Percentiles rank a stretch among this genome's conserved stretches.
phyloP scores from a whole-genome alignment of 192 early-diverging fungal genomes.

The Allomyces javanicus region DNA sequence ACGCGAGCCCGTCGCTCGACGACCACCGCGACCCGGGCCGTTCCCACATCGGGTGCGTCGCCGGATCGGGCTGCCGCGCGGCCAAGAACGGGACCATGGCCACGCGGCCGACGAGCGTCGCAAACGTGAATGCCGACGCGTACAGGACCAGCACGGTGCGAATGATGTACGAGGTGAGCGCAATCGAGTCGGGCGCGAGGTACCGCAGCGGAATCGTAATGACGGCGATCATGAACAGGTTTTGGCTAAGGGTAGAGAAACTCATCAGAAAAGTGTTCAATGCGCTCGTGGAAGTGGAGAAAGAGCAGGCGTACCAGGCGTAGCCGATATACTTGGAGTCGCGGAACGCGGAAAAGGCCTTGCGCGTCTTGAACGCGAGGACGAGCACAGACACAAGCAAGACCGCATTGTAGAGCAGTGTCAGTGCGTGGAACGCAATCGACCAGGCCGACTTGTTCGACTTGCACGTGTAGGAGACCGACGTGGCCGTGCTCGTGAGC shows the following conservation, averaged over 20 bases:
- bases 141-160: too few relatives aligned
- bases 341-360: too few relatives aligned
- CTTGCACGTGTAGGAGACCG: background rate
- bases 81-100: too few relatives aligned
- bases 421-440: background rate
- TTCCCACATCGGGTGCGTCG: too few relatives aligned
- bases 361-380: background rate
- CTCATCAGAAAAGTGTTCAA: background rate
- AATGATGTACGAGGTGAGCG: too few relatives aligned
- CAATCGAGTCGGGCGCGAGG: too few relatives aligned
- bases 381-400: background rate
- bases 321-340: background rate
- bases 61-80: too few relatives aligned
- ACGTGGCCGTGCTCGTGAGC: background rate
- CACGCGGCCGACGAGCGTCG: too few relatives aligned
- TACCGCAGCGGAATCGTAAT: background rate
- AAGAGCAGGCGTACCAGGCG: background rate
- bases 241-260: background rate
- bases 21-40: too few relatives aligned
- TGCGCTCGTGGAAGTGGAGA: background rate
- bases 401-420: background rate
- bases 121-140: too few relatives aligned
- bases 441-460: background rate
- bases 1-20: too few relatives aligned
- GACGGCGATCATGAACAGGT: background rate